phyloP scores from a whole-genome alignment of 1,284 basidiomycete species.

The Xerocomus alliaceus region DNA sequence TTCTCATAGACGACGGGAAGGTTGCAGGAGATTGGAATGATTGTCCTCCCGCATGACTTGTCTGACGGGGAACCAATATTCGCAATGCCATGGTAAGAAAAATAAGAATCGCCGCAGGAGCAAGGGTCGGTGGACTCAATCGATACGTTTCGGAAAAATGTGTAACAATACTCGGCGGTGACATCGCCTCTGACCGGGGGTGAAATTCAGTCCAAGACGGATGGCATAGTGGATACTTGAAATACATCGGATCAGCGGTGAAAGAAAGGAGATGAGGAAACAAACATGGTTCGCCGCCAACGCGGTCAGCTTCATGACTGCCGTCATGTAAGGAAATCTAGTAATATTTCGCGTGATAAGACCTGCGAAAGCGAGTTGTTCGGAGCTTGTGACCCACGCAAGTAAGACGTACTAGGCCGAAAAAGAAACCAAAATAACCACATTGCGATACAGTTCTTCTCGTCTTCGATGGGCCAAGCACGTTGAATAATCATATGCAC shows the following conservation, averaged over 20 bases:
- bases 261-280: conserved; percentile 7
- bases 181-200: conserved; percentile 38
- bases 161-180: conserved; percentile 36
- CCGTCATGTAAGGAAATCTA: conserved; percentile 52
- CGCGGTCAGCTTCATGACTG: conserved; percentile 64
- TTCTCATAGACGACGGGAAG: conserved; percentile 26
- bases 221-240: conserved; percentile 64
- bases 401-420: conserved; percentile 55
- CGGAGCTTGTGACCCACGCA: not conserved
- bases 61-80: conserved; percentile 38
- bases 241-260: conserved; percentile 12
- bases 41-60: conserved; percentile 45
- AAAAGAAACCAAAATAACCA: conserved; percentile 79
- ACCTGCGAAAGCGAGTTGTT: conserved; percentile 45
- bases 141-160: conserved; percentile 52
- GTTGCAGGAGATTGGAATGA: conserved; percentile 45
- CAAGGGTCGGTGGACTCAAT: conserved; percentile 62
- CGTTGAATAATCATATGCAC: conserved; percentile 45
- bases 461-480: conserved; percentile 63
- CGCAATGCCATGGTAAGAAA: conserved; percentile 64
- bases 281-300: conserved; percentile 71
- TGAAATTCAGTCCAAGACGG: conserved; percentile 66
- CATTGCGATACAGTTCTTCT: conserved; percentile 63
- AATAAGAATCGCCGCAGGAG: conserved; percentile 71
- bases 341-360: conserved; percentile 43